Evolutionary conservation across 2,329 filamentous ascomycete genomes (phyloP), one percentile per base, ranked within the genome.

Genomic region (Chrysosporium queenslandicum): DNA sequence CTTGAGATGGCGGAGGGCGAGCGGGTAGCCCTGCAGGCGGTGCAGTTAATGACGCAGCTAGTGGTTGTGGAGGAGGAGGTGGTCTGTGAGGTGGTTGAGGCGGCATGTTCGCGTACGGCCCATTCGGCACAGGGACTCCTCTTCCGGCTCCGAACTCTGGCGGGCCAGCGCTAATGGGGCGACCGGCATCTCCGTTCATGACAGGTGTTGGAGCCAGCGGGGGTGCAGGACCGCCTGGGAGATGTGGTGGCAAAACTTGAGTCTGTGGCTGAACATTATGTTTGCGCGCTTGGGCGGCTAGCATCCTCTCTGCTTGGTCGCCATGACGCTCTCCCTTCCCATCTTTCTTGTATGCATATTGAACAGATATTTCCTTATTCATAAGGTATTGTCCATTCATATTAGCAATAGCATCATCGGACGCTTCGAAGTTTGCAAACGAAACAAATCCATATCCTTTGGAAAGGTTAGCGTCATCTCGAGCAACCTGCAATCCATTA

Each of bases 341-440:
- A 64, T 98, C 92, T 72, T 97, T 97, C 77, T 98, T 98, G 79
- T 95, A 97, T 36, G 92, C 92, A 69, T 97, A 98, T 70, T 97
- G 91, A 41, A 98, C 92, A 2, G 86, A 87, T 61, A 97, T 85
- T 69, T 95, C 87, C 73, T 95, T 95, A 76, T 92, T 95, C 77
- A 94, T 90, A 55, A 98, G 81, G 70, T 92, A 97, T 72, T 97
- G 90, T 48, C 88, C 88, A 67, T 95, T 86, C 85, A 98, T 90
- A 67, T 91, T 92, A 59, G 83, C 79, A 57, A 94, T 87, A 39
- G 92, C 90, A 56, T 87, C 85, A 64, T 98, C 92, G 9, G 88
- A 92, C 60, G 88, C 86, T 64, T 97, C 92, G 66, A 98, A 98
- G 64, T 87, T 86, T 66, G 83, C 83, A 64, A 90, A 98, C 50